phyloP scores from a whole-genome alignment of 805 yeast genomes.

The Millerozyma miso region DNA sequence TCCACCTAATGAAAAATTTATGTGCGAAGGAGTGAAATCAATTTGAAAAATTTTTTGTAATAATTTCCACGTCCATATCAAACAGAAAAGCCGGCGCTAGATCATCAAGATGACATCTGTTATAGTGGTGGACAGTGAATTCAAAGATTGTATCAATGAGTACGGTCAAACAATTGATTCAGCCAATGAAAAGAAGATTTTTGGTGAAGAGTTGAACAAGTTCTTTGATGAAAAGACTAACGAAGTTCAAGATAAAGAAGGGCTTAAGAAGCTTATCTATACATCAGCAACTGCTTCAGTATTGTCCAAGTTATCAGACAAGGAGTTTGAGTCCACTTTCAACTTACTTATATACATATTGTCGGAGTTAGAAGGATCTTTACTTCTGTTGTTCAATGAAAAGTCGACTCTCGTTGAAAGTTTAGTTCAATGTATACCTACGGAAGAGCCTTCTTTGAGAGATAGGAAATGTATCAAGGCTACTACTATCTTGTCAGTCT shows the following conservation, averaged over 20 bases:
- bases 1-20: not conserved
- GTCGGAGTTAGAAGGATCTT: constrained; percentile 24
- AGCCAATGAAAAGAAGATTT: constrained; percentile 16
- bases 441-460: constrained; percentile 36
- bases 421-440: constrained; percentile 30
- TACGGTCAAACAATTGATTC: constrained; percentile 36
- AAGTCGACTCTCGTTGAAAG: constrained; percentile 21
- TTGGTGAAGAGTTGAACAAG: constrained; percentile 22
- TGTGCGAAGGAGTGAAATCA: not conserved
- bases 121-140: constrained; percentile 40
- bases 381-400: constrained; percentile 19
- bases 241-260: constrained; percentile 24
- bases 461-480: constrained; percentile 42
- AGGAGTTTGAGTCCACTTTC: constrained; percentile 44
- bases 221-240: constrained; percentile 17
- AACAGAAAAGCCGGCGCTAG: not conserved
- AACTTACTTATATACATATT: constrained; percentile 36
- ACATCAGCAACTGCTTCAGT: constrained; percentile 24
- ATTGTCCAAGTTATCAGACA: constrained; percentile 35
- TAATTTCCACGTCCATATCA: not conserved
- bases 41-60: not conserved
- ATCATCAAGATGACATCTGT: constrained; percentile 33
- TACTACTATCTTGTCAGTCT: constrained; percentile 36
- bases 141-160: constrained; percentile 37
- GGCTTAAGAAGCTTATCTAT: constrained; percentile 24